Base-by-base conservation (phyloP, 1,284 basidiomycete genomes). In the Flammula alnicola region DNA sequence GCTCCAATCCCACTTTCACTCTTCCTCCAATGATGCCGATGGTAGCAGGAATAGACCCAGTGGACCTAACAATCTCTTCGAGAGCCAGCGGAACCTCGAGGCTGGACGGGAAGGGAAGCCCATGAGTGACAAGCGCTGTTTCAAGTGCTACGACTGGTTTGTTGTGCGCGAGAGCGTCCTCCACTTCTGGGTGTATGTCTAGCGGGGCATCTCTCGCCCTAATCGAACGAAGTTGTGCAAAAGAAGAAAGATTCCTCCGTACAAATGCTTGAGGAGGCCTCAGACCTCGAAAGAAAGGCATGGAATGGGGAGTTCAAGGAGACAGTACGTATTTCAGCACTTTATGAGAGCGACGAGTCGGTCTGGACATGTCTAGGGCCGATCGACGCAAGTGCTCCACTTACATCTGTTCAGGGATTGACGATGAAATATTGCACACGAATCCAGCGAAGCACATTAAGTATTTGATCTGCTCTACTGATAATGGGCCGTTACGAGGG, bases 61-160 rank as follows among this genome's bases (percentile, higher is more conserved):
- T 80, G 5, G 79, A 77, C 55, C 91, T 78, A n/a, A 98, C 85
- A 46, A 93, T 88, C 8, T 67, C 65, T 66, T 97, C 93, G 14
- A 95, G 76, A 5, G 86, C 86, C 19, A 73, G 73, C 0, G 92
- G 88, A 11, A 91, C 86, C 26, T 86, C 74, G 12, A 90, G 70
- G 63, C 95, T 97, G 37, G 78, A 76, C 0, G 95, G 94, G 58
- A 84, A 81, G 0, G 90, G 88, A 74, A 95, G 84, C 23, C 93
- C 96, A 75, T 98, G 93, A 0, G 95, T 95, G 52, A 97, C 86
- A 53, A 99, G 86, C 1, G 95, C 89, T 1, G 92, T 93, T 63
- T 91, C 89, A n/a, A 91, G 77, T 16, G 88, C 88, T 7, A 91
- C 88, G 38, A 90, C 73, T 32, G 88, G 81, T 58, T 70, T 74